These are phyloP conservation scores for Cystobasidium tubakii DNA, from an alignment of 768 basidiomycete species.

Conservation along the genomic window DNA sequence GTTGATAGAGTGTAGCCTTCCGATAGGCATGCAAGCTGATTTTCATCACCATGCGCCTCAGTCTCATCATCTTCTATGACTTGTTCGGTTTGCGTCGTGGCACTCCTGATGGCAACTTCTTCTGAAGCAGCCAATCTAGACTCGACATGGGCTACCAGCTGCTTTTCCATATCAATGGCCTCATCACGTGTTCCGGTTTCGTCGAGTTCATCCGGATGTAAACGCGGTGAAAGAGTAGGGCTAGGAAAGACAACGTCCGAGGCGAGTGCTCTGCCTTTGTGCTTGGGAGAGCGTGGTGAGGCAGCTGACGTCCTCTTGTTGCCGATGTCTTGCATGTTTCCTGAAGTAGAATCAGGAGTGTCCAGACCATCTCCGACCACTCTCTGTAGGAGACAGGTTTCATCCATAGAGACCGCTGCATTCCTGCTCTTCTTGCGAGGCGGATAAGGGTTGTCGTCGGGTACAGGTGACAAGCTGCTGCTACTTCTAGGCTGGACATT, in stretches of 20 bases:
- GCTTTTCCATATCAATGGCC: not conserved
- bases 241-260: not conserved
- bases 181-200: not conserved
- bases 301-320: not conserved
- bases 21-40: not conserved
- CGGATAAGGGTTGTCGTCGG: not conserved
- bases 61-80: not conserved
- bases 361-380: not conserved
- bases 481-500: not conserved
- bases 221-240: not conserved
- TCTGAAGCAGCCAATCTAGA: not conserved
- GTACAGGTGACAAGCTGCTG: not conserved
- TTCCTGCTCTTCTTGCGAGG: not conserved
- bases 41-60: not conserved
- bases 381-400: not conserved
- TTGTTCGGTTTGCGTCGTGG: not conserved
- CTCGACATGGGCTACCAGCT: not conserved
- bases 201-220: not conserved
- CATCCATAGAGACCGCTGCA: not conserved
- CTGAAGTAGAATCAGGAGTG: not conserved
- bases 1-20: conserved; percentile 59
- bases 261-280: not conserved
- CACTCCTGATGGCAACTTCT: not conserved
- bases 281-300: not conserved
- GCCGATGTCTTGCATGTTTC: not conserved